These are phyloP conservation scores for Musa schizocarpa DNA, from an alignment of 176 grass and related monocot genomes.

Conservation along the genomic window DNA sequence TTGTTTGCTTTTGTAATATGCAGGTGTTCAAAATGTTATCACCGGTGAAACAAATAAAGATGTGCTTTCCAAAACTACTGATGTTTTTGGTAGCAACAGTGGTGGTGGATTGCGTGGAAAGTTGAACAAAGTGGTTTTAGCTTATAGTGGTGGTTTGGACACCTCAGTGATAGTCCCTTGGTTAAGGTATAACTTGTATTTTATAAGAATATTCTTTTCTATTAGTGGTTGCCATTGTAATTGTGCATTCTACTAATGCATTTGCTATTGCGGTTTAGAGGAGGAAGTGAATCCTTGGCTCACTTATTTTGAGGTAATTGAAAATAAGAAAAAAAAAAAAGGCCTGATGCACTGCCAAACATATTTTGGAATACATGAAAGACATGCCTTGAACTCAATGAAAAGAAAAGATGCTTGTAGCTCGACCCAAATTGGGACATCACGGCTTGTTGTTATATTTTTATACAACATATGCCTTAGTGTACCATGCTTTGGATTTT, in stretches of 20 bases:
- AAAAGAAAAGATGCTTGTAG: no score
- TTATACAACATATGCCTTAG: no score
- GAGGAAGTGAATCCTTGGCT: no score
- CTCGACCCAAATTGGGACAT: no score
- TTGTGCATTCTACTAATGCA: neutral
- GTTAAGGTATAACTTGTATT: conserved; percentile 44
- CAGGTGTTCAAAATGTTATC: conserved; percentile 49
- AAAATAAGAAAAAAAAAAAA: no score
- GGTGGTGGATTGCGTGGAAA: conserved; percentile 50
- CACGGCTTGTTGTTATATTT: no score
- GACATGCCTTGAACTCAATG: no score
- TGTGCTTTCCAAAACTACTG: conserved; percentile 12
- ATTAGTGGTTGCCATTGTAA: no score
- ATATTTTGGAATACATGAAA: no score
- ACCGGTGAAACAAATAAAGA: conserved; percentile 33
- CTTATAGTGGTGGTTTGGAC: conserved; percentile 95
- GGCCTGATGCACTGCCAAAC: no score
- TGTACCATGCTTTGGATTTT: no score
- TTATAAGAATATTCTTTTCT: neutral
- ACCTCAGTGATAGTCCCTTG: conserved; percentile 97
- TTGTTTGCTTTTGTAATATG: conserved; percentile 5
- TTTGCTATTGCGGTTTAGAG: neutral
- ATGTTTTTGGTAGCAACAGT: conserved; percentile 21
- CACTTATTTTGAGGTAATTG: no score
- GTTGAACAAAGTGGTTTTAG: conserved; percentile 92